These are phyloP conservation scores for Tothia fuscella DNA, from an alignment of 2,329 filamentous ascomycete genomes.

Conservation along the genomic window DNA sequence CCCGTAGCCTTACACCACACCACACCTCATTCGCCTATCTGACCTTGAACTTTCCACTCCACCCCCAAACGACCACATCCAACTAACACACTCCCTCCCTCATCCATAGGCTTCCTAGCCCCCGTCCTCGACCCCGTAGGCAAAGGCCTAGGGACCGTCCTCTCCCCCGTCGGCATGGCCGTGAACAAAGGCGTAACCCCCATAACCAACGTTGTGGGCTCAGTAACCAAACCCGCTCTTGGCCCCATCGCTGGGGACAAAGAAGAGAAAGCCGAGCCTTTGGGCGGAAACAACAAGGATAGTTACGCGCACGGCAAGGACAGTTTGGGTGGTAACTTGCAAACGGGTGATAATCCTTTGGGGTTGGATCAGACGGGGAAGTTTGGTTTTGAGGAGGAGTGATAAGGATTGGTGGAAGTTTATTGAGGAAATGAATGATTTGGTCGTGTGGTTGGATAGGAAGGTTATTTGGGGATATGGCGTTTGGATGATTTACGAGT, in stretches of 20 bases:
- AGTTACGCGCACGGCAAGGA: slow-evolving; percentile 24
- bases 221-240: slow-evolving; percentile 23
- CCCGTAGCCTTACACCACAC: too few species aligned
- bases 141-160: slow-evolving; percentile 25
- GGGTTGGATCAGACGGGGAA: slow-evolving; percentile 27
- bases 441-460: too few species aligned
- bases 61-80: not conserved
- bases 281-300: slow-evolving; percentile 29
- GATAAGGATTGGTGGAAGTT: too few species aligned
- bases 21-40: too few species aligned
- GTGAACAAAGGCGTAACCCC: slow-evolving; percentile 27
- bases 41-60: not conserved
- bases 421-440: too few species aligned
- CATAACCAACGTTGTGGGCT: slow-evolving; percentile 25
- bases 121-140: slow-evolving; percentile 17
- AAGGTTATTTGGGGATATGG: too few species aligned
- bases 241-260: slow-evolving; percentile 24
- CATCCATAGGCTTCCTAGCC: slow-evolving; percentile 13
- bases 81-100: not conserved
- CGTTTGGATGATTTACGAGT: too few species aligned
- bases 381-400: slow-evolving; percentile 26
- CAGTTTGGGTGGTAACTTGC: slow-evolving; percentile 26
- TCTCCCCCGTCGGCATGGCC: slow-evolving; percentile 25
- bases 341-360: slow-evolving; percentile 28
- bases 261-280: slow-evolving; percentile 23